Conservation (phyloP, 1,284 basidiomycete species). For the Afroboletus lepidellus region DNA sequence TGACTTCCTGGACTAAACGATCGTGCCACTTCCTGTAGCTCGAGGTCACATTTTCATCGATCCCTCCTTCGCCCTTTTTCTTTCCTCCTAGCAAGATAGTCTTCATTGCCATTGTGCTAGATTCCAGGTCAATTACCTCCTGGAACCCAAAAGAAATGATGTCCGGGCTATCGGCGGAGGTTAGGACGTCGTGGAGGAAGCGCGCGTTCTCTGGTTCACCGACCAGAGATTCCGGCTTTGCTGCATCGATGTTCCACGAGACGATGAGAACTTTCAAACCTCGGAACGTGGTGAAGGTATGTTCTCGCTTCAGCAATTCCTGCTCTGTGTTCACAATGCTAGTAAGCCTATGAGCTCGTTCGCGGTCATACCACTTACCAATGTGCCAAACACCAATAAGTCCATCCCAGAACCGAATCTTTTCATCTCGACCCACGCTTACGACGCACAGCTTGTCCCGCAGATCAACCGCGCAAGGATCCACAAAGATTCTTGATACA, state of each 20-base stretch:
- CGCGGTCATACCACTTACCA: constrained; percentile 48
- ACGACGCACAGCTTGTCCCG: constrained; percentile 68
- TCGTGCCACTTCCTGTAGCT: constrained; percentile 90
- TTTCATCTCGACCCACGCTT: constrained; percentile 77
- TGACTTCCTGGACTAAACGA: constrained; percentile 70
- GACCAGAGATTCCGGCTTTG: constrained; percentile 73
- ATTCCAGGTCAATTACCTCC: constrained; percentile 93
- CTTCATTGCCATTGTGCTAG: constrained; percentile 88
- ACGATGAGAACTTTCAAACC: constrained; percentile 79
- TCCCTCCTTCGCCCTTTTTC: constrained; percentile 61
- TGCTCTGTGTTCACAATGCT: constrained; percentile 54
- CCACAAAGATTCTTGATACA: constrained; percentile 68
- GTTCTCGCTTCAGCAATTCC: constrained; percentile 73
- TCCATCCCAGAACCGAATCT: constrained; percentile 87
- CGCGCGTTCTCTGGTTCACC: constrained; percentile 64
- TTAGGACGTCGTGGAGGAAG: constrained; percentile 73
- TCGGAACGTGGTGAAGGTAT: constrained; percentile 78
- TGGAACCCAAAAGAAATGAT: constrained; percentile 94
- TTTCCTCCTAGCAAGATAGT: constrained; percentile 76
- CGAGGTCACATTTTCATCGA: constrained; percentile 78
- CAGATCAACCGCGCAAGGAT: constrained; percentile 70
- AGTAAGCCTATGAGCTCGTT: constrained; percentile 10
- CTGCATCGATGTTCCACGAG: constrained; percentile 93
- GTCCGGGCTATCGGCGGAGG: constrained; percentile 74
- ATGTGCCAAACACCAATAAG: constrained; percentile 84